Evolutionary conservation across 805 yeast species (phyloP).

Genomic region (Clavispora fructus): DNA sequence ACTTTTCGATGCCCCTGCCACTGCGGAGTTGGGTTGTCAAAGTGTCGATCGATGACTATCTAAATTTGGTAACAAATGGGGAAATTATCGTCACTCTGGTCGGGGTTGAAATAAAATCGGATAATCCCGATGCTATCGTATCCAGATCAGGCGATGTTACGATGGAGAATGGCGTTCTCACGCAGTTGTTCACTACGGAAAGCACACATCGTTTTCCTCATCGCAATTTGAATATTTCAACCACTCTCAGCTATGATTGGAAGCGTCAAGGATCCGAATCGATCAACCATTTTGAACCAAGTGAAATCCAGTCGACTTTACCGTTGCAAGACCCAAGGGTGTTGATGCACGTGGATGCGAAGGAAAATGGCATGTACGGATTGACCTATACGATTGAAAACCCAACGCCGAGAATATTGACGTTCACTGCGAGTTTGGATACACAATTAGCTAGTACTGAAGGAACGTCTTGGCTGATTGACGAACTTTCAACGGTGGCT

Average conservation of each 20-base stretch:
- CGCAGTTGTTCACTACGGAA: slow-evolving; percentile 27
- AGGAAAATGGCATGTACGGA: slow-evolving; percentile 13
- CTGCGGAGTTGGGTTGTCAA: slow-evolving; percentile 28
- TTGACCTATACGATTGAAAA: slow-evolving; percentile 60
- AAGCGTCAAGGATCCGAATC: slow-evolving; percentile 7
- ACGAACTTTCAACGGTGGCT: slow-evolving; percentile 12
- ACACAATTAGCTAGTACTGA: slow-evolving; percentile 7
- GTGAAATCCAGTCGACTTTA: slow-evolving; percentile 47
- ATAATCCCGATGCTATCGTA: slow-evolving; percentile 23
- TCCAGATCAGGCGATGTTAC: slow-evolving; percentile 7
- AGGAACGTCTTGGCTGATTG: slow-evolving; percentile 12
- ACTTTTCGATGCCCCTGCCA: slow-evolving; percentile 25
- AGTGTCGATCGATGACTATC: slow-evolving; percentile 3
- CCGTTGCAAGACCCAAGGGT: slow-evolving; percentile 71
- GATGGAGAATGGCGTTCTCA: background rate
- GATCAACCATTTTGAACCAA: slow-evolving; percentile 25
- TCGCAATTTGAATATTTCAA: slow-evolving; percentile 22
- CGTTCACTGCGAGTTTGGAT: slow-evolving; percentile 41
- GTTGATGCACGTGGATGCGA: slow-evolving; percentile 34
- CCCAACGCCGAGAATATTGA: slow-evolving; percentile 66
- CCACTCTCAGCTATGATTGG: slow-evolving; percentile 10
- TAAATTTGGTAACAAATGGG: slow-evolving; percentile 3
- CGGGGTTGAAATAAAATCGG: slow-evolving; percentile 19
- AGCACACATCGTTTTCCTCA: slow-evolving; percentile 36
- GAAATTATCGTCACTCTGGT: slow-evolving; percentile 14